Conservation (phyloP, 352 stramenopile species). For the Globisporangium rhizosaccharum region DNA sequence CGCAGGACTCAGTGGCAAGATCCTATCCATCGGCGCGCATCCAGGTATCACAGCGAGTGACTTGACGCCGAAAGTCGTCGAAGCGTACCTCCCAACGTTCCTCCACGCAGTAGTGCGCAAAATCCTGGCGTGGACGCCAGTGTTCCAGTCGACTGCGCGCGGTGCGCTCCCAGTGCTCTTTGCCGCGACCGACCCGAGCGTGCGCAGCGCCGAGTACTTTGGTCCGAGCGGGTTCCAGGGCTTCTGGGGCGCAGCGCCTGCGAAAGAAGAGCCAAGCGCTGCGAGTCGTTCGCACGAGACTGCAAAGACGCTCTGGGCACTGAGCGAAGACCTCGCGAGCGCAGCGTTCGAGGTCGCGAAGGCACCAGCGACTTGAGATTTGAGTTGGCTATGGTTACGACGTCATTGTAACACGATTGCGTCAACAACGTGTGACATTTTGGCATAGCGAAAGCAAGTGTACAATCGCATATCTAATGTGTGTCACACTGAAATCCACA, state of each 20-base stretch:
- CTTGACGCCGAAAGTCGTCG: conserved; percentile 15
- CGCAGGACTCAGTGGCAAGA: conserved; percentile 14
- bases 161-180: conserved; percentile 25
- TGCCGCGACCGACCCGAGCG: conserved; percentile 16
- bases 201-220: conserved; percentile 21
- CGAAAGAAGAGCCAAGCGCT: conserved; percentile 21
- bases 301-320: conserved; percentile 21
- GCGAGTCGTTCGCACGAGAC: conserved; percentile 26
- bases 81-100: conserved; percentile 21
- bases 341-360: conserved; percentile 19
- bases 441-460: no score
- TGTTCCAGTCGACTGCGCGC: conserved; percentile 18
- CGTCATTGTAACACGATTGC: no score
- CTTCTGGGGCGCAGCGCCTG: conserved; percentile 20
- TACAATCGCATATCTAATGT: no score
- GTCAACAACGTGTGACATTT: background rate
- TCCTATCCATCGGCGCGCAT: conserved; percentile 27
- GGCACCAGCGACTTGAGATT: conserved; percentile 2
- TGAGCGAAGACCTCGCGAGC: conserved; percentile 25
- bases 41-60: conserved; percentile 20
- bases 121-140: conserved; percentile 14
- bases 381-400: no score
- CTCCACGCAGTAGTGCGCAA: conserved; percentile 16
- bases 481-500: no score
- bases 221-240: conserved; percentile 26